Evolutionary conservation across 352 stramenopile genomes (phyloP).

Genomic region (Thalassiosira oceanica): DNA sequence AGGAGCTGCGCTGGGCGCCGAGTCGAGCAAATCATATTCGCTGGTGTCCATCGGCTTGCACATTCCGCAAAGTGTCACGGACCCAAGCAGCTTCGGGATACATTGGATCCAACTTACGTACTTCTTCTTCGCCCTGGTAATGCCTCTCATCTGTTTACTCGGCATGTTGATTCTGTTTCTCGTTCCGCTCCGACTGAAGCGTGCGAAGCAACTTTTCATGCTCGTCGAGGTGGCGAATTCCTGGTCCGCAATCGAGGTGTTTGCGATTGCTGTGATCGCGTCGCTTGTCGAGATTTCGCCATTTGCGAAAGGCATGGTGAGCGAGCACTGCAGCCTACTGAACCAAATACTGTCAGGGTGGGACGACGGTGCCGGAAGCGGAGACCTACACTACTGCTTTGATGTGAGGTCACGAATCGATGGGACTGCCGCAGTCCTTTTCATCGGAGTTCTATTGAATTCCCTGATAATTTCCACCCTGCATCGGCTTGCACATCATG

Average conservation of each 20-base stretch:
- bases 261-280: slow-evolving; percentile 78
- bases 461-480: slow-evolving; percentile 58
- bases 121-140: slow-evolving; percentile 81
- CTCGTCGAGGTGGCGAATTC: slow-evolving; percentile 78
- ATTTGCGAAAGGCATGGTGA: slow-evolving; percentile 82
- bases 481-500: slow-evolving; percentile 62
- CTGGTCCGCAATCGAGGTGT: slow-evolving; percentile 83
- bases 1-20: slow-evolving; percentile 66
- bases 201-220: slow-evolving; percentile 65
- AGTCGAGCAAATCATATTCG: slow-evolving; percentile 44
- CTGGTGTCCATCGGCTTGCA: slow-evolving; percentile 70
- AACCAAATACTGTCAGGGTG: slow-evolving; percentile 64
- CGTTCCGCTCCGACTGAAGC: slow-evolving; percentile 59
- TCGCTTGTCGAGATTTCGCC: slow-evolving; percentile 78
- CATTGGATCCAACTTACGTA: slow-evolving; percentile 68
- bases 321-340: slow-evolving; percentile 73
- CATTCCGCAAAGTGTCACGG: slow-evolving; percentile 64
- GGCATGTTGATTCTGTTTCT: slow-evolving; percentile 70
- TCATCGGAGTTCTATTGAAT: slow-evolving; percentile 68
- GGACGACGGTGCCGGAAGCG: slow-evolving; percentile 37
- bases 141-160: slow-evolving; percentile 74
- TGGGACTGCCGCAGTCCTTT: slow-evolving; percentile 52
- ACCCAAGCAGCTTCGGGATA: slow-evolving; percentile 57
- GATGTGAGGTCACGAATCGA: slow-evolving; percentile 72
- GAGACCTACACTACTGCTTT: slow-evolving; percentile 74